Conservation (phyloP, 805 yeast species). For the Saccharomycopsis schoenii region DNA sequence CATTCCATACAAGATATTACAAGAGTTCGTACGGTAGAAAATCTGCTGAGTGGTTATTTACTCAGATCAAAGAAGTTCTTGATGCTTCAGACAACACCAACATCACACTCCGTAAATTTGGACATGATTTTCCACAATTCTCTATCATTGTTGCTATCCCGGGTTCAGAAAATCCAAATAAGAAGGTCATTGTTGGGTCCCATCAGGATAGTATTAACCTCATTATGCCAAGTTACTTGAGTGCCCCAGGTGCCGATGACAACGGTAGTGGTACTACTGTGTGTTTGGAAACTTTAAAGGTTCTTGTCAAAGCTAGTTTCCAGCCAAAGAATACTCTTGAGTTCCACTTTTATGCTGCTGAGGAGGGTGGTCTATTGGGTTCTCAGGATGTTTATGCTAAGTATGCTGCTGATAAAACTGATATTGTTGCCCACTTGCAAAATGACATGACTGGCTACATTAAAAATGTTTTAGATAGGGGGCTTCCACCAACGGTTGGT, state of each 20-base stretch:
- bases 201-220: slow-evolving; percentile 83
- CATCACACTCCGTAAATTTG: slow-evolving; percentile 36
- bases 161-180: slow-evolving; percentile 34
- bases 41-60: slow-evolving; percentile 61
- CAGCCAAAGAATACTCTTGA: slow-evolving; percentile 71
- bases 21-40: slow-evolving; percentile 61
- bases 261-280: slow-evolving; percentile 86
- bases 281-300: slow-evolving; percentile 61
- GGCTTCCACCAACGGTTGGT: slow-evolving; percentile 60
- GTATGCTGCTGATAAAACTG: slow-evolving; percentile 35
- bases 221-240: slow-evolving; percentile 52
- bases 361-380: slow-evolving; percentile 86
- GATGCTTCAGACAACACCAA: slow-evolving; percentile 27
- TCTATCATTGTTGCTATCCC: slow-evolving; percentile 60
- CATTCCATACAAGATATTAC: slow-evolving; percentile 71
- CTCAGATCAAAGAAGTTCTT: slow-evolving; percentile 30
- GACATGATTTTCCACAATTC: slow-evolving; percentile 72
- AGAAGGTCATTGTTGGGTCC: slow-evolving; percentile 70
- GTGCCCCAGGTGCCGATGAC: slow-evolving; percentile 94
- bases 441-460: slow-evolving; percentile 92
- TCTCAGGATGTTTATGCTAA: slow-evolving; percentile 65
- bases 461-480: slow-evolving; percentile 38
- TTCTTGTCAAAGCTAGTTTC: slow-evolving; percentile 17
- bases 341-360: slow-evolving; percentile 92
- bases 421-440: slow-evolving; percentile 78